These are phyloP conservation scores for Isatis lusitanica DNA, from an alignment of 441 rosid species.

Conservation along the genomic window DNA sequence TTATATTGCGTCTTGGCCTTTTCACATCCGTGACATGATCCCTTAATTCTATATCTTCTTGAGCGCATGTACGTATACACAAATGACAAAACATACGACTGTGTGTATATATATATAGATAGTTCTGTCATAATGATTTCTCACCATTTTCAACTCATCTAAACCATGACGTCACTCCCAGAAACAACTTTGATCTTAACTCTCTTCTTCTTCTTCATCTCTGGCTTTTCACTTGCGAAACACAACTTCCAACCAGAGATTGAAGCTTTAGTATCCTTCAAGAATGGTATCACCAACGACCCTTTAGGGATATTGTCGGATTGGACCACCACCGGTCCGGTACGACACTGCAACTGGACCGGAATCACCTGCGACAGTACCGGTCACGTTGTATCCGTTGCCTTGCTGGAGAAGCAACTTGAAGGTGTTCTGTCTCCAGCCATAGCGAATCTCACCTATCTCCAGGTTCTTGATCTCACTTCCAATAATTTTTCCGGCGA, in stretches of 20 bases:
- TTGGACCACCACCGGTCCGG: slow-evolving; percentile 49
- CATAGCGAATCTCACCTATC: slow-evolving; percentile 63
- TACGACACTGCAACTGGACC: slow-evolving; percentile 78
- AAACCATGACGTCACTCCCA: slow-evolving; percentile 30
- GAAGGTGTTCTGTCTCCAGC: slow-evolving; percentile 63
- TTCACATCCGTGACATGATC: slow-evolving; percentile 34
- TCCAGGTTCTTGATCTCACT: slow-evolving; percentile 87
- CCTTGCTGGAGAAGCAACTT: slow-evolving; percentile 63
- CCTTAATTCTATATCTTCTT: not conserved
- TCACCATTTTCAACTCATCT: slow-evolving; percentile 4
- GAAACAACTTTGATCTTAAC: not conserved
- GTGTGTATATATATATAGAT: not conserved
- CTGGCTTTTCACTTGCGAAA: slow-evolving; percentile 30
- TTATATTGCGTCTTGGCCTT: slow-evolving; percentile 28
- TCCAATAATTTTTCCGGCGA: slow-evolving; percentile 53
- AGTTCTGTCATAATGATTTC: not conserved
- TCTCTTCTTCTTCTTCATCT: slow-evolving; percentile 21
- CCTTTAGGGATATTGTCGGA: slow-evolving; percentile 59
- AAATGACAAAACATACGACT: not conserved
- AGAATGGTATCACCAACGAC: slow-evolving; percentile 48
- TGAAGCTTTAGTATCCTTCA: slow-evolving; percentile 64
- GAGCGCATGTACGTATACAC: not conserved
- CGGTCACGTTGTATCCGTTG: slow-evolving; percentile 47
- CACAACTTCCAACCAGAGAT: slow-evolving; percentile 45
- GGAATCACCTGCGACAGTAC: slow-evolving; percentile 66